phyloP scores from a whole-genome alignment of 441 rosid species.

The Kokia cookei region DNA sequence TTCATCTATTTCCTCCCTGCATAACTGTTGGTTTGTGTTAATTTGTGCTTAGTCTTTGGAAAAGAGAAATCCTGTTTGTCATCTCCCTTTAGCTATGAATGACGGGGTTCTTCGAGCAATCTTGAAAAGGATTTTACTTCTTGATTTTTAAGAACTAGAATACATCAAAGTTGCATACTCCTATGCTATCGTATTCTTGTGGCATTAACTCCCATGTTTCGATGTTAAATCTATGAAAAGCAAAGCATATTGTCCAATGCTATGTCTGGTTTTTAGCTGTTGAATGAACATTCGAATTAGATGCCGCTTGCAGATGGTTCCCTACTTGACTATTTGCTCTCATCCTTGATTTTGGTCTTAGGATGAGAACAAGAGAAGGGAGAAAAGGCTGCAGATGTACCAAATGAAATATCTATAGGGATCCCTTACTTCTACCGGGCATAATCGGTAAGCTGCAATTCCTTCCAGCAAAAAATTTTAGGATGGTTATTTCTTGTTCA shows the following conservation, averaged over 20 bases:
- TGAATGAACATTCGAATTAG: neutral
- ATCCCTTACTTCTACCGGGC: constrained; percentile 47
- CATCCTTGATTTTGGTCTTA: constrained; percentile 17
- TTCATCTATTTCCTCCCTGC: neutral
- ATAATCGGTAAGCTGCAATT: constrained; percentile 46
- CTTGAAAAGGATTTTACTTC: neutral
- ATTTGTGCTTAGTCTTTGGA: neutral
- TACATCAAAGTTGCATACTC: neutral
- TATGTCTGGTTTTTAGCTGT: neutral
- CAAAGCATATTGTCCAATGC: neutral
- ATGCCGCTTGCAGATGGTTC: neutral
- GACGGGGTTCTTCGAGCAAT: neutral
- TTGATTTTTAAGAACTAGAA: neutral
- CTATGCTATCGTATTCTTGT: neutral
- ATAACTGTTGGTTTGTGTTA: neutral
- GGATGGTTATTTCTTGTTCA: neutral
- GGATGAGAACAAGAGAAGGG: constrained; percentile 54
- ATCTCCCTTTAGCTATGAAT: neutral
- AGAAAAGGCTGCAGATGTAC: constrained; percentile 28
- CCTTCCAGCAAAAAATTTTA: neutral
- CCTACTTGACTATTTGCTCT: neutral
- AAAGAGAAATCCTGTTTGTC: neutral
- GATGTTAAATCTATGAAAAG: neutral
- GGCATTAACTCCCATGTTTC: neutral
- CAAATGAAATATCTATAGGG: constrained; percentile 29